These are phyloP conservation scores for Apophysomyces elegans DNA, from an alignment of 371 early-diverging fungal genomes.

Conservation along the genomic window DNA sequence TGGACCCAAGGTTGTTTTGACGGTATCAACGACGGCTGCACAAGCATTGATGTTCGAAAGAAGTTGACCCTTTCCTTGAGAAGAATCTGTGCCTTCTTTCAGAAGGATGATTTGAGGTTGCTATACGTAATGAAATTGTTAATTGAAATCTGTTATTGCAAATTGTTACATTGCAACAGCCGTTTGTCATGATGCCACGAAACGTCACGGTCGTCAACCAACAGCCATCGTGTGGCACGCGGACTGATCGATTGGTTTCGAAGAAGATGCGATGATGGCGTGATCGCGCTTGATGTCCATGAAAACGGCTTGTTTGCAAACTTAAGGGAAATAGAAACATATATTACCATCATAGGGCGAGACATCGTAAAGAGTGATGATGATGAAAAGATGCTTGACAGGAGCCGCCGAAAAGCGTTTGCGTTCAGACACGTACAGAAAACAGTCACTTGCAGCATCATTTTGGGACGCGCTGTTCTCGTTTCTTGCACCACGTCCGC, in stretches of 20 bases:
- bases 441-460: too few relatives aligned
- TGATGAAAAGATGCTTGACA: constrained; percentile 6
- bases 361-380: constrained; percentile 14
- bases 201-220: not conserved
- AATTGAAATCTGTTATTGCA: not conserved
- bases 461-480: too few relatives aligned
- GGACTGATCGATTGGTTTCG: not conserved
- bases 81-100: constrained; percentile 98
- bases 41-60: constrained; percentile 98
- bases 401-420: not conserved
- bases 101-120: constrained; percentile 99
- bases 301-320: not conserved
- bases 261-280: constrained; percentile 1
- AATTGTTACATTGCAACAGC: not conserved
- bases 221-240: not conserved
- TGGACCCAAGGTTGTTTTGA: constrained; percentile 99
- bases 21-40: constrained; percentile 92
- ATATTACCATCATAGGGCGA: constrained; percentile 21
- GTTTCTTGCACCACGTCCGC: too few relatives aligned
- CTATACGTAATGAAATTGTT: constrained; percentile 42
- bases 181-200: not conserved
- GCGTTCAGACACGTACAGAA: too few relatives aligned
- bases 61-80: constrained; percentile 98
- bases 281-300: constrained; percentile 5
- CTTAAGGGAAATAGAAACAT: not conserved